phyloP scores from a whole-genome alignment of 805 yeast genomes.

The Saccharomycopsis guyanensis region DNA sequence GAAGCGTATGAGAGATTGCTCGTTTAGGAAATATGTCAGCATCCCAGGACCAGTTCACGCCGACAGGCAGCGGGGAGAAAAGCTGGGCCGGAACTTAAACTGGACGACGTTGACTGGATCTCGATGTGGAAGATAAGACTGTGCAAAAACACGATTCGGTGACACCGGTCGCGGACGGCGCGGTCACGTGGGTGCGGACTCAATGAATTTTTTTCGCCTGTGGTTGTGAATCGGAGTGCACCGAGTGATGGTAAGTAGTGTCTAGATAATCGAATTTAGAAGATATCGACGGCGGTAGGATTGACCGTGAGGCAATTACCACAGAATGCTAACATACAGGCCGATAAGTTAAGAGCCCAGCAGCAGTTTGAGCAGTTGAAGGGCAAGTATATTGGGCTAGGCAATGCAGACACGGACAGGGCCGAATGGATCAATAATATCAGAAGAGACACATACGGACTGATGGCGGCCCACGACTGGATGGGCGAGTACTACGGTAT shows the following conservation, averaged over 20 bases:
- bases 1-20: no score
- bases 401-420: slow-evolving; percentile 57
- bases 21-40: no score
- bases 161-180: neutral
- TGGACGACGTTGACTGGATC: no score
- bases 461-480: slow-evolving; percentile 52
- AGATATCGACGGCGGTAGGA: no score
- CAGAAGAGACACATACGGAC: slow-evolving; percentile 57
- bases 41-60: no score
- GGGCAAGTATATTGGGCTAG: slow-evolving; percentile 65
- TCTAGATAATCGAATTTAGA: no score
- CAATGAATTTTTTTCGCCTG: neutral
- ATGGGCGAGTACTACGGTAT: slow-evolving; percentile 47
- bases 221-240: neutral
- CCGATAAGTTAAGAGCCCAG: slow-evolving; percentile 57
- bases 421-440: slow-evolving; percentile 64
- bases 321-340: slow-evolving; percentile 31
- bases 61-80: no score
- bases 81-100: no score
- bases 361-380: slow-evolving; percentile 50
- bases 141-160: neutral
- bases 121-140: neutral
- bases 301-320: no score
- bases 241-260: neutral
- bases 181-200: neutral